Evolutionary conservation across 2,329 filamentous ascomycete species (phyloP), one percentile per base, ranked within the genome.

Genomic region (Colletotrichum cordylinicola): DNA sequence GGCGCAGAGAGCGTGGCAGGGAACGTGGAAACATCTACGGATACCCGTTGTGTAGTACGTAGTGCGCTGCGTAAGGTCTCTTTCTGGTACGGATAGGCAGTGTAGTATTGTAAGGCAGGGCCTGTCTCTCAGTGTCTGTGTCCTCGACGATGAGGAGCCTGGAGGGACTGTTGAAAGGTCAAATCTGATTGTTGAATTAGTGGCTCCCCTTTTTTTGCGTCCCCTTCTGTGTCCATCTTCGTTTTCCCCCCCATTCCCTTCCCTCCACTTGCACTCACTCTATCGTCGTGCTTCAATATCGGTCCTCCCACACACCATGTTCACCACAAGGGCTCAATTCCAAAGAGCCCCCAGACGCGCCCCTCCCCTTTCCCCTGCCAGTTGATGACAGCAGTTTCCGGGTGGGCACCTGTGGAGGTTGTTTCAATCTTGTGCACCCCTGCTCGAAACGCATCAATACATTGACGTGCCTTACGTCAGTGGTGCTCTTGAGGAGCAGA

Each of bases 361-460:
- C 58, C 43, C 58, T 15, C 18, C 29, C 21, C 21, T 18, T 58
- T 13, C 35, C 74, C 71, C 55, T 75, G 66, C 71, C 74, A 75
- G 35, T 66, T 62, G 74, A 76, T 75, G 71, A 70, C 74, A 75
- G 61, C 71, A 70, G 71, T 39, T 37, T 65, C 52, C 61, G 61
- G 74, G 66, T 76, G 62, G 60, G 31, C 67, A 43, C 61, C n/a
- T 66, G 66, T 76, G 71, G 74, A 70, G 66, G 74, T 75, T 76
- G 74, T 76, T 76, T 76, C 74, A 76, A 76, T 71, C 67, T 70
- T 52, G 76, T 43, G 18, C 35, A 55, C 64, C 73, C 75, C 67
- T 77, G 75, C 75, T 77, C 75, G 72, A 77, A 77, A 77, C 75
- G 75, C 72, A 77, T 55, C 74, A 70, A 62, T 60, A 76, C 75